Evolutionary conservation across 1,139 yeast genomes (phyloP), one percentile per base, ranked within the genome.

Genomic region (Saccharomyces uvarum): DNA sequence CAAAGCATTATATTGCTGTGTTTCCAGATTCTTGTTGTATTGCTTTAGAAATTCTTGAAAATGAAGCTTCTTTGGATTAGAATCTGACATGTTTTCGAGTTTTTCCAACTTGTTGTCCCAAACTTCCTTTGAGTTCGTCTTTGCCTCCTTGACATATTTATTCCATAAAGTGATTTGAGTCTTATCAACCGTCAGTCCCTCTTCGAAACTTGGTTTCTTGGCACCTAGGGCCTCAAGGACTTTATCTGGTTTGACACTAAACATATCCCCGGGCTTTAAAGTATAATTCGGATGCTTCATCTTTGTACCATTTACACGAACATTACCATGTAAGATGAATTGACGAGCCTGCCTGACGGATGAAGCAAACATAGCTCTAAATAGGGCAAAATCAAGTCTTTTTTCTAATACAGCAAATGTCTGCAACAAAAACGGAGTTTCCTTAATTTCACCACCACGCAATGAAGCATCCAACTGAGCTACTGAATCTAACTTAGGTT

Each of bases 301-400:
- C 56, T 69, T 73, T 24, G 82, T 80, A 6, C 97, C 97, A 68
- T 93, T 93, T 38, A 93, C 98, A 60, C 77, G 75, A 16, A 93
- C 99, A 62, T 85, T 78, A 0, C 97, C 97, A 53, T 83, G 84
- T 28, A 88, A 73, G 57, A 93, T 84, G 66, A 87, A 90, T 69
- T 88, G 91, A 62, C 97, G 82, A 1, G 99, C 97, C 72, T 93
- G 98, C 77, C 97, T 84, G 6, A 89, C 82, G 6, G 96, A 88
- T 5, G 96, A 82, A 3, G 99, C 97, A 75, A 93, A 91, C 86
- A 93, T 79, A 41, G 97, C 78, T 71, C 99, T 82, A 74, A 88
- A 93, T 11, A 93, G 66, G 1, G 97, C 97, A 68, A 86, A 81
- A 69, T 93, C 99, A 47, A 93, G 78, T 68, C 99, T 78, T 69